Conservation (phyloP, 23 red algal species). For the Gracilaria vermiculophylla region DNA sequence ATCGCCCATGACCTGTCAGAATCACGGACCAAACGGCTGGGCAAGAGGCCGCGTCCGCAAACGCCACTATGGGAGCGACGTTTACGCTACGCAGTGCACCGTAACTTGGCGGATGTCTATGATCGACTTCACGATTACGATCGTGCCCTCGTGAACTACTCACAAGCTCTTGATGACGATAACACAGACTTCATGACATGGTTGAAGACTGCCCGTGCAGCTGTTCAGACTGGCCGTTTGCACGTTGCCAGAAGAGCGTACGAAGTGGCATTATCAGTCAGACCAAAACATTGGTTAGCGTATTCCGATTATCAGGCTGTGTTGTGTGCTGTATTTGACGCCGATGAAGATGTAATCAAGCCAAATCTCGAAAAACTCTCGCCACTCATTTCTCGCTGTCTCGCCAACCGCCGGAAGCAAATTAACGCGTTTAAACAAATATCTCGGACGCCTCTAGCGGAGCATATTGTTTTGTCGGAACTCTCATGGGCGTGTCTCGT, state of each 20-base stretch:
- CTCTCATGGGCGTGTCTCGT: slow-evolving; percentile 52
- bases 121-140: neutral
- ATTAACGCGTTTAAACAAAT: neutral
- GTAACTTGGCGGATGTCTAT: slow-evolving; percentile 57
- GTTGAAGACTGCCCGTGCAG: slow-evolving; percentile 27
- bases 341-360: slow-evolving; percentile 52
- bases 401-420: neutral
- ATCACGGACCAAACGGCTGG: neutral
- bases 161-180: slow-evolving; percentile 56
- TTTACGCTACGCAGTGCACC: slow-evolving; percentile 55
- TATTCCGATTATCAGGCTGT: slow-evolving; percentile 20
- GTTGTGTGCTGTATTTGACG: slow-evolving; percentile 42
- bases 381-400: neutral
- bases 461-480: slow-evolving; percentile 17
- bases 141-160: slow-evolving; percentile 21
- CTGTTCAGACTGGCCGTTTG: slow-evolving; percentile 19
- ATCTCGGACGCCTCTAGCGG: neutral
- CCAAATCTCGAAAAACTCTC: neutral
- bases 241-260: slow-evolving; percentile 57
- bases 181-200: slow-evolving; percentile 49
- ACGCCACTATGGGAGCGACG: slow-evolving; percentile 56
- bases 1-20: neutral
- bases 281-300: slow-evolving; percentile 51
- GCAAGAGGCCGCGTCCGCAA: slow-evolving; percentile 29
- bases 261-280: slow-evolving; percentile 31